Percentiles rank a stretch among this genome's conserved stretches.
These are phyloP conservation scores for Sporisorium exsertum DNA, from an alignment of 1,284 basidiomycete species.

Conservation along the genomic window DNA sequence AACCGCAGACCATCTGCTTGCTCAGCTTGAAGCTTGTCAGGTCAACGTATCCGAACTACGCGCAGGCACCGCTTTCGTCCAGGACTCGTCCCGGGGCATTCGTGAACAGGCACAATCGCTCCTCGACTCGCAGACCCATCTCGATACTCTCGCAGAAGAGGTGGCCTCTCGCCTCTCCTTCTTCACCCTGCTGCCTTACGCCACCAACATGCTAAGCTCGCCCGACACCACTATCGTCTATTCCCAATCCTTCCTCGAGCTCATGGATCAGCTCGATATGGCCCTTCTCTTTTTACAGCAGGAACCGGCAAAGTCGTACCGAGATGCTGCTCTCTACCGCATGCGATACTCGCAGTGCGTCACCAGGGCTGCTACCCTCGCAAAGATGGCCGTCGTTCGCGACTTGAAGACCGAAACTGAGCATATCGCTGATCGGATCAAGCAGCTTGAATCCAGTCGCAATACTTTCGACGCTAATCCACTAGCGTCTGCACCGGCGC, in stretches of 20 bases:
- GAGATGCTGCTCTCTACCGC: constrained; percentile 60
- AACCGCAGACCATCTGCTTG: constrained; percentile 42
- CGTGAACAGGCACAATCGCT: constrained; percentile 58
- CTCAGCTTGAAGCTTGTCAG: constrained; percentile 56
- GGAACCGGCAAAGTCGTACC: constrained; percentile 41
- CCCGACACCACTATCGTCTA: constrained; percentile 53
- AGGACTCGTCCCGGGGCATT: constrained; percentile 60
- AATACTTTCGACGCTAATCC: not conserved
- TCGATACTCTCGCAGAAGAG: constrained; percentile 50
- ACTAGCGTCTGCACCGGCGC: not conserved
- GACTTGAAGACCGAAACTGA: constrained; percentile 26
- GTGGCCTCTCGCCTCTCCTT: constrained; percentile 58
- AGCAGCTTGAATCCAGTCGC: constrained; percentile 25
- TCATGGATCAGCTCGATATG: constrained; percentile 61
- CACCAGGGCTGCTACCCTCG: constrained; percentile 53
- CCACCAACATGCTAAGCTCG: constrained; percentile 58
- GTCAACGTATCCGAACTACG: constrained; percentile 58
- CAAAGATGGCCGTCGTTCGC: constrained; percentile 50
- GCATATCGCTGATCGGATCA: constrained; percentile 22
- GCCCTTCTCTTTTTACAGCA: constrained; percentile 59
- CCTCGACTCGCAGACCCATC: constrained; percentile 50
- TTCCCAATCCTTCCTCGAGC: constrained; percentile 53
- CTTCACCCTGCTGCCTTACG: constrained; percentile 61
- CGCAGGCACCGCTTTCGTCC: constrained; percentile 58
- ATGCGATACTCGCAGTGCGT: constrained; percentile 64